Conservation (phyloP, 768 basidiomycete genomes). For the Boletus pseudopeckii region DNA sequence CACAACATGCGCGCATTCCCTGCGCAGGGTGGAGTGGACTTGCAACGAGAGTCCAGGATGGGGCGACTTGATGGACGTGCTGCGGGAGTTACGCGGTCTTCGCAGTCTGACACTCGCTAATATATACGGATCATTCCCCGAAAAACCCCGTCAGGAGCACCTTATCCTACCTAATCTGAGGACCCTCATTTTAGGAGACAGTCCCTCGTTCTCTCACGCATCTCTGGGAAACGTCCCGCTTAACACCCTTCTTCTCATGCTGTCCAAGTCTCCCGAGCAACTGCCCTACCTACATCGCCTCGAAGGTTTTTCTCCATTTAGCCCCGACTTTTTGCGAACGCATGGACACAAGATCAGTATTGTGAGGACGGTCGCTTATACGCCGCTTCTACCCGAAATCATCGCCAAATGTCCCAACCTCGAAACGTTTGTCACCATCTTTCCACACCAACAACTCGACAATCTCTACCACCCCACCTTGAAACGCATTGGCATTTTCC, state of each 20-base stretch:
- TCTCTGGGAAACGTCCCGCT: constrained; percentile 35
- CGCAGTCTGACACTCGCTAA: constrained; percentile 40
- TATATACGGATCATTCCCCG: constrained; percentile 34
- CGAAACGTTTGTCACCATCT: constrained; percentile 40
- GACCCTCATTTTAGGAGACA: constrained; percentile 41
- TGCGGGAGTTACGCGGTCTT: constrained; percentile 33
- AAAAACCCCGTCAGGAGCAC: constrained; percentile 19
- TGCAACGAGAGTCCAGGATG: constrained; percentile 43
- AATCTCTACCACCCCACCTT: constrained; percentile 38
- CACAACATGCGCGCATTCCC: constrained; percentile 30
- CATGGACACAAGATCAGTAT: constrained; percentile 42
- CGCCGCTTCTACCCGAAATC: constrained; percentile 34
- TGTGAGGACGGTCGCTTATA: constrained; percentile 37
- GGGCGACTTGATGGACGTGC: constrained; percentile 37
- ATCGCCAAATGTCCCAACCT: constrained; percentile 42
- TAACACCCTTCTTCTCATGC: constrained; percentile 39
- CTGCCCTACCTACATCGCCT: constrained; percentile 41
- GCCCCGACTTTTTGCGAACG: constrained; percentile 36
- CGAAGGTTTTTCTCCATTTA: constrained; percentile 43
- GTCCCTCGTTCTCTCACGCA: constrained; percentile 31
- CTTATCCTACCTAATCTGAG: constrained; percentile 36
- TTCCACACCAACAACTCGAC: constrained; percentile 32
- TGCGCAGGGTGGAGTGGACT: constrained; percentile 45
- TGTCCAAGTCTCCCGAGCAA: constrained; percentile 33
- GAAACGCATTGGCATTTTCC: constrained; percentile 42